Evolutionary conservation across 176 grass and related monocot species (phyloP).

Genomic region (Echinochloa phyllopogon): DNA sequence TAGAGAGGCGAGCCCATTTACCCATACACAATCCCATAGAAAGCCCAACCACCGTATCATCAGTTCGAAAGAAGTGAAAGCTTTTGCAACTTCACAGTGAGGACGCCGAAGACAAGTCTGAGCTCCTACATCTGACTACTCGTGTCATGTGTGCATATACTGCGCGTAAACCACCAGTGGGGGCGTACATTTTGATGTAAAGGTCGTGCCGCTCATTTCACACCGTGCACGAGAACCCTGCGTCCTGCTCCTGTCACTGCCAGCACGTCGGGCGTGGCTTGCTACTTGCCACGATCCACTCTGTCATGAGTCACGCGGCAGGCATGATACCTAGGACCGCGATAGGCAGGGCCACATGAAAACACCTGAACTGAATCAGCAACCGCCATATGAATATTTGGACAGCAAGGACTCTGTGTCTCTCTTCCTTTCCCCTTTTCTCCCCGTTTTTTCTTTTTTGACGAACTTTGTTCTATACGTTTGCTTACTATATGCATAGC

Average conservation of each 20-base stretch:
- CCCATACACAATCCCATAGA: constrained; percentile 10
- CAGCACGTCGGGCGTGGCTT: not conserved
- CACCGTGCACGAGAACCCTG: not conserved
- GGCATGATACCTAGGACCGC: not conserved
- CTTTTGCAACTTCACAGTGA: not conserved
- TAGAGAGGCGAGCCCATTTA: constrained; percentile 16
- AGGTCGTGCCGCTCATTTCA: not conserved
- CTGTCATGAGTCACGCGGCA: not conserved
- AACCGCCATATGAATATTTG: not conserved
- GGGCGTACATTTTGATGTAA: too few relatives aligned
- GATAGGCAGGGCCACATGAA: not conserved
- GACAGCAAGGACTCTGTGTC: not conserved
- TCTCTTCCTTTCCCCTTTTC: too few relatives aligned
- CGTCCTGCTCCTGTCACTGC: not conserved
- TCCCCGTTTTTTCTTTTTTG: too few relatives aligned
- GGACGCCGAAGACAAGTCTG: not conserved
- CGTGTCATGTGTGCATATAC: not conserved
- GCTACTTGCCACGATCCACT: not conserved
- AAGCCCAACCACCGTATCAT: constrained; percentile 5
- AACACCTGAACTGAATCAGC: constrained; percentile 10
- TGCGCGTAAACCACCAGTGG: not conserved
- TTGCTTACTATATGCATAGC: too few relatives aligned
- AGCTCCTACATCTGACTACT: not conserved
- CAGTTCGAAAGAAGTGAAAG: not conserved
- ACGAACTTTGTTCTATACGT: too few relatives aligned